Evolutionary conservation across 345 rosid genomes (phyloP).

Genomic region (Citrus australasica): DNA sequence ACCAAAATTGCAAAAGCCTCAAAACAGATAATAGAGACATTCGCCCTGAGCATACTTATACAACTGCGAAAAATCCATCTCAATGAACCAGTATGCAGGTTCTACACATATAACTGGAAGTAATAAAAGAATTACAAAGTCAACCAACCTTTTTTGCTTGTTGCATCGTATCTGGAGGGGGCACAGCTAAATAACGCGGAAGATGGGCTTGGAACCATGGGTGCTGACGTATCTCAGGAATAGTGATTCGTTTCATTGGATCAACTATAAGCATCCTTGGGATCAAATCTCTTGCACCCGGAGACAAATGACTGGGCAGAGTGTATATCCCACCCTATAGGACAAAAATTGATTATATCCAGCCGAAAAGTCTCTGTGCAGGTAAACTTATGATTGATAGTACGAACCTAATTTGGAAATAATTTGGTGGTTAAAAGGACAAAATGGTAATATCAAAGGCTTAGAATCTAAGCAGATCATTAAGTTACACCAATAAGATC

Average conservation of each 20-base stretch:
- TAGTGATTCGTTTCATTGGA: conserved; percentile 82
- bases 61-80: neutral
- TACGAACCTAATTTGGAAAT: neutral
- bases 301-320: conserved; percentile 89
- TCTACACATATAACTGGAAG: neutral
- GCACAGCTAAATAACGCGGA: conserved; percentile 83
- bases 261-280: conserved; percentile 95
- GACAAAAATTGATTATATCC: neutral
- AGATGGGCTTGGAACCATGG: conserved; percentile 90
- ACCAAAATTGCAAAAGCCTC: neutral
- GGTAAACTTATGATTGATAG: neutral
- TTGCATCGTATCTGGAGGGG: conserved; percentile 76
- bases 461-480: neutral
- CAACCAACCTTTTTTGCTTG: conserved; percentile 71
- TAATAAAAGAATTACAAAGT: neutral
- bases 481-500: neutral
- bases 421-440: neutral
- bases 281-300: conserved; percentile 89
- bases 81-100: neutral
- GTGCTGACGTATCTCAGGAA: conserved; percentile 88
- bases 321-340: conserved; percentile 83
- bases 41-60: neutral
- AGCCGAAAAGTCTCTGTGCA: neutral
- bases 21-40: neutral
- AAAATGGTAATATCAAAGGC: neutral